phyloP scores from a whole-genome alignment of 2,329 filamentous ascomycete genomes.

The Colletotrichum cordylinicola region DNA sequence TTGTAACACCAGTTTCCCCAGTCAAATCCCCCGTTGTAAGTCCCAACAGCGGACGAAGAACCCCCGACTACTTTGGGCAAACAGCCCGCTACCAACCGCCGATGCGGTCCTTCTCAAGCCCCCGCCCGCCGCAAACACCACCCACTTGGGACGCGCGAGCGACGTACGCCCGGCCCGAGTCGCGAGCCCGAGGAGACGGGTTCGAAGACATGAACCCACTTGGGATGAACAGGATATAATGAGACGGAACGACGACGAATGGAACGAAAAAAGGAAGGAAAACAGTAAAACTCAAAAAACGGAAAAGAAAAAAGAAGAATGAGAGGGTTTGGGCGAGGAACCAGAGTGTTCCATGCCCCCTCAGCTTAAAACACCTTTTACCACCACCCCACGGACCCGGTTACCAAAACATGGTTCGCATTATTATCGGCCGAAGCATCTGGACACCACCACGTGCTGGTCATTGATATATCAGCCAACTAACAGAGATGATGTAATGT shows the following conservation, averaged over 20 bases:
- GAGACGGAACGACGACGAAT: constrained; percentile 3
- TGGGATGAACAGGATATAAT: constrained; percentile 60
- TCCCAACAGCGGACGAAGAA: constrained; percentile 45
- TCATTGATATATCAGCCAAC: neutral
- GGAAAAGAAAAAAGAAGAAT: neutral
- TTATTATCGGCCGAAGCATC: neutral
- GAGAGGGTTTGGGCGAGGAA: neutral
- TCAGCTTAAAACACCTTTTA: neutral
- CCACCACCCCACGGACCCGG: neutral
- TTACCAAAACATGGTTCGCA: neutral
- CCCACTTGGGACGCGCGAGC: constrained; percentile 48
- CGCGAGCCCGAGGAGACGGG: constrained; percentile 27
- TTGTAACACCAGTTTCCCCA: constrained; percentile 57
- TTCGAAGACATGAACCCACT: constrained; percentile 57
- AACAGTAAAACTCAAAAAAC: neutral
- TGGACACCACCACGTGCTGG: neutral
- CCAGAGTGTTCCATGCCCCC: neutral
- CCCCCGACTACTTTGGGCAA: constrained; percentile 62
- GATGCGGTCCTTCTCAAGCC: constrained; percentile 61
- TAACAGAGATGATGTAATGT: neutral
- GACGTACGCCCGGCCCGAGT: constrained; percentile 39
- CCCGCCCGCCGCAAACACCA: constrained; percentile 50
- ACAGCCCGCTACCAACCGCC: constrained; percentile 62
- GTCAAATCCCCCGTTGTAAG: constrained; percentile 35
- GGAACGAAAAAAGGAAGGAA: neutral